Base-by-base conservation (phyloP, 768 basidiomycete genomes). In the Kwoniella sp. region DNA sequence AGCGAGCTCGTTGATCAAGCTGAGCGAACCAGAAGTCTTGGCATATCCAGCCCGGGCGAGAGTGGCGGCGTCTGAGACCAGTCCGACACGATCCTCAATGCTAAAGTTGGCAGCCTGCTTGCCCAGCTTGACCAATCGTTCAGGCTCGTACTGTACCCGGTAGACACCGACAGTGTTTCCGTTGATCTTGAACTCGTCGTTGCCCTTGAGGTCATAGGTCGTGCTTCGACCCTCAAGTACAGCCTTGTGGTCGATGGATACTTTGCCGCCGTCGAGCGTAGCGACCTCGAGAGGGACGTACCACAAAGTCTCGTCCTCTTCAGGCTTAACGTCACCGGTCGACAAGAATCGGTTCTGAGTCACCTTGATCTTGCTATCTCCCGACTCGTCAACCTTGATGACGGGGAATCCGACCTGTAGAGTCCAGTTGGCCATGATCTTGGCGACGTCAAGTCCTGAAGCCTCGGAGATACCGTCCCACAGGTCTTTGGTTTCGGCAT, bases 311-410 rank as follows among this genome's bases (percentile, higher is more conserved):
- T 89, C 78, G 63, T 95, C 89, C 53, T 95, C 88, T 69, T 88
- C 82, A 9, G 82, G 81, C 63, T 84, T 82, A 8, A 83, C 83
- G 56, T 80, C 80, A 0, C 90, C 92, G 0, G 85, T 87, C 68
- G 88, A 86, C 40, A 98, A 77, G 80, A 95, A 98, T 17, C 95
- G 81, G 70, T 95, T 88, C 75, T 98, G 95, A 28, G 84, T 82
- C 47, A 98, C 79, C 50, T 78, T 80, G 62, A 99, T 83, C 57
- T 72, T 71, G 9, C 85, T 85, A 37, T 79, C 81, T 0, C 78
- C 72, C 11, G 78, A 80, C 75, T 96, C 91, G 1, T 82, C 85
- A 38, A 98, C 88, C 27, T 83, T 86, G 49, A 98, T 72, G 22
- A 98, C 84, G 1, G 95, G 95, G 78, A 85, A 96, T 14, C 95